Conservation (phyloP, 768 basidiomycete species). For the Mycena floridula region DNA sequence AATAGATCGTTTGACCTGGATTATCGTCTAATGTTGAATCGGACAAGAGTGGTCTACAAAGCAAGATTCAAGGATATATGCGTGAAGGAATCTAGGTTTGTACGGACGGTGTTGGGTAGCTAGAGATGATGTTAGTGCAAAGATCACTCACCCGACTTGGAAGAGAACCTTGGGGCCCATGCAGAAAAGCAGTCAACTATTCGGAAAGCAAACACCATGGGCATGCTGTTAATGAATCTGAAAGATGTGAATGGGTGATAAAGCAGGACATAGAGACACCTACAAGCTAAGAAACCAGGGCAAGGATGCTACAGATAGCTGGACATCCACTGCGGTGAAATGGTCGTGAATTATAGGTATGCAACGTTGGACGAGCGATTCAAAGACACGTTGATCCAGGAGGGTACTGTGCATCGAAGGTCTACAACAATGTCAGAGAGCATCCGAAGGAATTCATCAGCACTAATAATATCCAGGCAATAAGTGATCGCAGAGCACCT, state of each 20-base stretch:
- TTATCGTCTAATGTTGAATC: too few species aligned
- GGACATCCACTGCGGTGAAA: constrained; percentile 87
- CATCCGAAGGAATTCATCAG: too few species aligned
- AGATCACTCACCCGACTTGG: constrained; percentile 95
- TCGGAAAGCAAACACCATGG: constrained; percentile 96
- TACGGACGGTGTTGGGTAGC: too few species aligned
- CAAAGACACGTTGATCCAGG: constrained; percentile 97
- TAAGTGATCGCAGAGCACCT: constrained; percentile 90
- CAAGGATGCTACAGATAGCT: constrained; percentile 91
- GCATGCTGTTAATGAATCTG: constrained; percentile 90
- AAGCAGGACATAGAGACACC: constrained; percentile 26
- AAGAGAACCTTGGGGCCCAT: constrained; percentile 99
- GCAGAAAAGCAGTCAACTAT: constrained; percentile 97
- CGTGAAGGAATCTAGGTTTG: too few species aligned
- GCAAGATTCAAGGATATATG: too few species aligned
- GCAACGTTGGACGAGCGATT: constrained; percentile 83
- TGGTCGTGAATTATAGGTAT: constrained; percentile 93
- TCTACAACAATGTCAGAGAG: too few species aligned
- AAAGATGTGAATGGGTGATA: neutral
- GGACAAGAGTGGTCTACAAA: too few species aligned
- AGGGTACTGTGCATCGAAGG: constrained; percentile 99
- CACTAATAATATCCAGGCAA: constrained; percentile 98
- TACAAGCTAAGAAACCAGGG: constrained; percentile 98
- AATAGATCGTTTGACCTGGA: too few species aligned
- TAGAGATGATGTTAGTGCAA: too few species aligned